These are phyloP conservation scores for Mesotaenium endlicherianum DNA, from an alignment of 139 green algal genomes.

Conservation along the genomic window DNA sequence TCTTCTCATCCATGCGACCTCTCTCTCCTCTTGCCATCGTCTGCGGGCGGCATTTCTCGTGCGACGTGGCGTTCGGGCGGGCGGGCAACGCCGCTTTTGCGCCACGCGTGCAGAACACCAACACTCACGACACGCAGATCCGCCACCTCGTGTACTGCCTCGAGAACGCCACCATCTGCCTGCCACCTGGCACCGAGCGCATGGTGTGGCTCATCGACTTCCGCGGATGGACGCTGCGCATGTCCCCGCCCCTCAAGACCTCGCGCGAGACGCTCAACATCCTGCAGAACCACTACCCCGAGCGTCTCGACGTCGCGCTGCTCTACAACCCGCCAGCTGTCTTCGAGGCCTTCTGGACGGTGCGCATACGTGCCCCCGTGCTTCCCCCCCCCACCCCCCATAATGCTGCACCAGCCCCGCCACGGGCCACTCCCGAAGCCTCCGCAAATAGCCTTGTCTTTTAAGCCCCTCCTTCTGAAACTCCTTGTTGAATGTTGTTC, in stretches of 20 bases:
- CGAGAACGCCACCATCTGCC: constrained; percentile 41
- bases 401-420: too few species aligned
- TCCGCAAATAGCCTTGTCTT: too few species aligned
- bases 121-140: constrained; percentile 56
- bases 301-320: constrained; percentile 55
- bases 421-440: too few species aligned
- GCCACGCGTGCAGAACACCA: constrained; percentile 48
- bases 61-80: too few species aligned
- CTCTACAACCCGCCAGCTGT: constrained; percentile 57
- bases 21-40: too few species aligned
- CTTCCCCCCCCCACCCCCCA: too few species aligned
- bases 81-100: too few species aligned
- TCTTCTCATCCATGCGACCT: too few species aligned
- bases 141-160: constrained; percentile 58
- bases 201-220: constrained; percentile 61
- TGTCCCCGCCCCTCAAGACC: constrained; percentile 59
- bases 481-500: too few species aligned
- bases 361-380: too few species aligned
- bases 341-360: constrained; percentile 61
- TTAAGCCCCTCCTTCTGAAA: too few species aligned
- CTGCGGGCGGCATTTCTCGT: too few species aligned
- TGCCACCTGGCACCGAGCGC: constrained; percentile 31
- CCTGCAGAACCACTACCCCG: constrained; percentile 64
- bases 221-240: constrained; percentile 53
- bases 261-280: constrained; percentile 59